Evolutionary conservation across 208 protist genomes (phyloP), one percentile per base, ranked within the genome.

Genomic region (Sergeia podlipaevii): DNA sequence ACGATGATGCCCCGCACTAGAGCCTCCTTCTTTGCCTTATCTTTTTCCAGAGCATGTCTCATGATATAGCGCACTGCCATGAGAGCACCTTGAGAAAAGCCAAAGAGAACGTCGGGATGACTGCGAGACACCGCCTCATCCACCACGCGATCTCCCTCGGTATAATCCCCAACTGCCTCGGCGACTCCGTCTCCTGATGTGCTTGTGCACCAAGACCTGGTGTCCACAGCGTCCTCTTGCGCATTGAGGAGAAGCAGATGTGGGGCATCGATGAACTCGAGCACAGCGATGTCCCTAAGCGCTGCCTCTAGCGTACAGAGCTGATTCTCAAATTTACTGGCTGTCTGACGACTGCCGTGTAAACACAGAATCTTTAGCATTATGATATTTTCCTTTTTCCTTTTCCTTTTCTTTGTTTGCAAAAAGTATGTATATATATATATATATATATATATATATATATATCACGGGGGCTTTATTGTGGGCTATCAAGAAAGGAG

Each of bases 21-120:
- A 10, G 43, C n/a, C n/a, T n/a, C n/a, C n/a, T n/a, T n/a, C n/a
- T n/a, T n/a, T n/a, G n/a, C n/a, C n/a, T n/a, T n/a, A n/a, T n/a
- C n/a, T n/a, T n/a, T n/a, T n/a, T n/a, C n/a, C n/a, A 50, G 33
- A 2, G 48, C 24, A 24, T 80, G 76, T 29, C 55, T 72, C 73
- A 79, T 70, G 8, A 89, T 55, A 34, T 69, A 91, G 7, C 83
- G 88, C 34, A 67, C 78, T 20, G 80, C 64, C 60, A 89, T 75
- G 42, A 86, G 33, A 1, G 65, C 77, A 1, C 88, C 88, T 54
- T 95, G 88, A 1, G 88, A 95, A 65, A 95, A 95, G 27, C 88
- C 84, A 8, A 95, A 60, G 36, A 95, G 53, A 18, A 91, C 43
- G 45, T 85, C 77, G 0, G 29, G 46, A 11, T 54, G 37, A n/a